Base-by-base conservation (phyloP, 2,329 filamentous ascomycete genomes). In the Fusarium anguioides region DNA sequence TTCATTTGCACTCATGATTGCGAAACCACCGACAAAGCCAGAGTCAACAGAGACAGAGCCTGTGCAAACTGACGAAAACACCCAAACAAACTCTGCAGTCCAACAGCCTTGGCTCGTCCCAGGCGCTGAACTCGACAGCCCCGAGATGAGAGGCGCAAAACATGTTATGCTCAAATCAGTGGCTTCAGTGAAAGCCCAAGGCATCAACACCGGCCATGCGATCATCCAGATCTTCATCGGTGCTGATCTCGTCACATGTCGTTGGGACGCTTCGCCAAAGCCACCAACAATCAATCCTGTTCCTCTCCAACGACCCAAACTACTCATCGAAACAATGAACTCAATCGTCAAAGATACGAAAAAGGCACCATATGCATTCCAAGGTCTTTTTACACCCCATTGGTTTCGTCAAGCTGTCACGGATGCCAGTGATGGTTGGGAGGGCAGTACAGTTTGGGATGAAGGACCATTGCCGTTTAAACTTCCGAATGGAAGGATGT, bases 371-470 rank as follows among this genome's bases (percentile, higher is more conserved):
- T 2, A 52, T n/a, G 29, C 29, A 4, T 52, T 52, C 3, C 29
- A n/a, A 15, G 49, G 49, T 5, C 14, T 36, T 7, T 52, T 45
- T 21, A 29, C 49, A 0, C 39, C 49, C 2, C 15, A 18, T 4
- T 36, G 29, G 39, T 52, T 52, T 11, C 27, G 29, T 14, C 39
- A 52, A 17, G 31, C 21, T 12, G 49, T 44, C 15, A 31, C n/a
- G 6, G 29, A 33, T 4, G n/a, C 10, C 23, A 36, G 24, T 4
- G 23, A 27, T 10, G 18, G 23, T 2, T 45, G 17, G 4, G 49
- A 52, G 15, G 39, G 49, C 6, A 27, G 39, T 17, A 52, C 49
- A 1, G 39, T 52, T 3, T 45, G 49, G 49, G 49, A 52, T 20
- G 49, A 52, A 52, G 49, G 49, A 1, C 15, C 10, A 6, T 21